Evolutionary conservation across 208 protist genomes (phyloP).

Genomic region (Acanthamoeba culbertsoni): DNA sequence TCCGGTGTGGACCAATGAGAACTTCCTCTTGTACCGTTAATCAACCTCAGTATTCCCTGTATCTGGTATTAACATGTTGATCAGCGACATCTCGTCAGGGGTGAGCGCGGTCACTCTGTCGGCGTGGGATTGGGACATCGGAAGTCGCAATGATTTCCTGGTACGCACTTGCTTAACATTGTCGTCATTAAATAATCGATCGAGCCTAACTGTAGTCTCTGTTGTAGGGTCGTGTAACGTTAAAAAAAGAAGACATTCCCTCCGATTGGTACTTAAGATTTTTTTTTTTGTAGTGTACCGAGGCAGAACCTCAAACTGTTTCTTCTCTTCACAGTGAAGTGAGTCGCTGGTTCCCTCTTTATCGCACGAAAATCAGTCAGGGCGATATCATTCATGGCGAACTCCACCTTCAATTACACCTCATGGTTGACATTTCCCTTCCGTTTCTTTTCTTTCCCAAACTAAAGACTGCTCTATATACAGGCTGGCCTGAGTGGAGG

Average conservation of each 20-base stretch:
- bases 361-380: neutral
- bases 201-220: neutral
- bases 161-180: neutral
- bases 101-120: neutral
- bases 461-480: neutral
- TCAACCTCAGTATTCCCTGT: too few species aligned
- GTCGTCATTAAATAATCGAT: neutral
- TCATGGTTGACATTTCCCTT: neutral
- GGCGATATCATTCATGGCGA: neutral
- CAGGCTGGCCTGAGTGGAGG: neutral
- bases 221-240: neutral
- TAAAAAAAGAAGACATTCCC: neutral
- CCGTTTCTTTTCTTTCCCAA: neutral
- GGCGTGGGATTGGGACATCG: neutral
- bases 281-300: too few species aligned
- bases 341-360: conserved; percentile 28
- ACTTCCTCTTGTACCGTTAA: conserved; percentile 12
- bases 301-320: too few species aligned
- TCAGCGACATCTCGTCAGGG: neutral
- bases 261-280: neutral
- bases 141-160: neutral
- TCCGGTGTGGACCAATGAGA: neutral
- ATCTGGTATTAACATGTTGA: too few species aligned
- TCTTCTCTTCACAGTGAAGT: neutral
- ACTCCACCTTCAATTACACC: neutral